Evolutionary conservation across 345 rosid species (phyloP), one percentile per base, ranked within the genome.

Genomic region (Heritiera fomes): DNA sequence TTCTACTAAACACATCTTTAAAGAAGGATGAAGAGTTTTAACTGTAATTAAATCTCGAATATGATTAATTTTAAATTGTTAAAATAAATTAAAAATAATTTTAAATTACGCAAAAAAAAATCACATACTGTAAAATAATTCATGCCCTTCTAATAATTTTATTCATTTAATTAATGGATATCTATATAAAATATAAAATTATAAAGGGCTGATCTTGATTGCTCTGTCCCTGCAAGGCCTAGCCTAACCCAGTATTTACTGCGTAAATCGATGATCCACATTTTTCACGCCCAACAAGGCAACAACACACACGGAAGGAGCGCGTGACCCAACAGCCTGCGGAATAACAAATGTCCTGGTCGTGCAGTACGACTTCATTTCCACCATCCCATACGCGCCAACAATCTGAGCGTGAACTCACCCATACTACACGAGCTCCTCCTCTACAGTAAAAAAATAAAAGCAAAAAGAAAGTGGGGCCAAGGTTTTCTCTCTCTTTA

Each of bases 331-430:
- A 41, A 41, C 74, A 58, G 30, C 62, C 12, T 58, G 30, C 8
- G 12, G 30, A n/a, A 20, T n/a, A n/a, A 70, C 20, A 70, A 70
- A 70, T 14, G 28, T 47, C 74, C 49, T 70, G 41, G 58, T 70
- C 59, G 20, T 70, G 38, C 40, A 56, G 73, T 23, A 47, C 58
- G 20, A 49, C 58, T 28, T 70, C 58, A 23, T 30, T 30, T 47
- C 58, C 74, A 28, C 13, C 56, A 23, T 23, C 28, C 28, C 28
- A 1, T 1, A 71, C 18, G 58, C 41, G 38, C 74, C 58, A 49
- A 7, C 59, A 14, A 30, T 28, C 53, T 20, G 38, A 45, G 14
- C n/a, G n/a, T n/a, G n/a, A n/a, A n/a, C n/a, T n/a, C n/a, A n/a
- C n/a, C n/a, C n/a, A n/a, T n/a, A n/a, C n/a, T n/a, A n/a, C 43